These are phyloP conservation scores for Herpetospermum pedunculosum DNA, from an alignment of 306 rosid genomes.

Conservation along the genomic window DNA sequence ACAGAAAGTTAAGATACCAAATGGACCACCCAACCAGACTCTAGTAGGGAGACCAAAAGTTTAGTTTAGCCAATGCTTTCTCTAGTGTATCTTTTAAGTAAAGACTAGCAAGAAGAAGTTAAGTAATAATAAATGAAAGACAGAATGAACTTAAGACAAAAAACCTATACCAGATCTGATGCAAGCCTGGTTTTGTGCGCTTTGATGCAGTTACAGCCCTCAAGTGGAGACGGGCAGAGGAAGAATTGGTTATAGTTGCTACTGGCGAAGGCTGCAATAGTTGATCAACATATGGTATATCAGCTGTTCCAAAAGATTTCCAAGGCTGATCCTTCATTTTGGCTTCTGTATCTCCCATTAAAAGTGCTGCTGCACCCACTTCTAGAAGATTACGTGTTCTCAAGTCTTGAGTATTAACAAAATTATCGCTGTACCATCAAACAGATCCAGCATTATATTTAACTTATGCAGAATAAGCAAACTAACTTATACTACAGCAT, in stretches of 20 bases:
- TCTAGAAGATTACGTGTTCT: conserved; percentile 69
- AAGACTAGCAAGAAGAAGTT: neutral
- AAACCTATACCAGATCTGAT: conserved; percentile 65
- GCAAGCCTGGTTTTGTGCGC: conserved; percentile 70
- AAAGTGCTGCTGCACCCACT: conserved; percentile 91
- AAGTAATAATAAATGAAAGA: neutral
- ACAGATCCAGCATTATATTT: conserved; percentile 19
- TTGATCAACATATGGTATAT: conserved; percentile 95
- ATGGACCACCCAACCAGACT: neutral
- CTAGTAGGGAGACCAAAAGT: neutral
- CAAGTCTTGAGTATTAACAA: conserved; percentile 50
- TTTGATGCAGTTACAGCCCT: conserved; percentile 95
- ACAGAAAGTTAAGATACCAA: neutral
- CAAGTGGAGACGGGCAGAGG: conserved; percentile 67
- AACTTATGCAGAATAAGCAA: neutral
- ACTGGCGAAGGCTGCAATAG: conserved; percentile 82
- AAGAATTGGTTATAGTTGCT: conserved; percentile 68
- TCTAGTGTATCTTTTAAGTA: neutral
- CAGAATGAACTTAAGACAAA: neutral
- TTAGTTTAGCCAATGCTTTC: neutral
- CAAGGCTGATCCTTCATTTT: conserved; percentile 84
- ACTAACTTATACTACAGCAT: conserved; percentile 10
- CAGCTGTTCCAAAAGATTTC: conserved; percentile 90
- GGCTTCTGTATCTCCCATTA: conserved; percentile 76
- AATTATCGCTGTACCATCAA: conserved; percentile 50